Evolutionary conservation across 2,329 filamentous ascomycete genomes (phyloP), one percentile per base, ranked within the genome.

Genomic region (Stachybotrys chlorohalonatus): DNA sequence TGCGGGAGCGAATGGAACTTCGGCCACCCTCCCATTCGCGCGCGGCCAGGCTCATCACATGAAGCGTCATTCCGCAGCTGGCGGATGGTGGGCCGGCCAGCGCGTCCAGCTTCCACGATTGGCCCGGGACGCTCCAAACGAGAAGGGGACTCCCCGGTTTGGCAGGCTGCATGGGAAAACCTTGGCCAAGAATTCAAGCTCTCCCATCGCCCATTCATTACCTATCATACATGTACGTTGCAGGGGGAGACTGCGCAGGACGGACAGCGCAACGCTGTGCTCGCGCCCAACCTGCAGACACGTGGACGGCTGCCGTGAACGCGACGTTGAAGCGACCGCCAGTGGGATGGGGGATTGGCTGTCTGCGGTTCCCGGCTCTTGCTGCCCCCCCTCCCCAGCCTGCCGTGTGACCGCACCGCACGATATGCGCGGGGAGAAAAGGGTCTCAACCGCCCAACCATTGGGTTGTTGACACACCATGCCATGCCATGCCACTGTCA

Each of bases 231-330:
- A 24, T 24, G 24, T 24, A 4, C 4, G 24, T 24, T 24, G 24
- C 24, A 24, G 24, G 24, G 24, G 24, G 4, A 24, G 4, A 24
- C 24, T 24, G 24, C 24, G 24, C 24, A 24, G 2, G 24, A 51
- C 24, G 13, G 16, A 24, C 13, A 31, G 13, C 13, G 24, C 13
- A 15, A 51, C 31, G 13, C 61, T 63, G 61, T 63, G 60, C 60
- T 63, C 47, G 57, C 60, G 59, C 61, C 62, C 62, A 63, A 64
- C 55, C 57, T 57, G 61, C 59, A 57, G 53, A 64, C 63, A 64
- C 63, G 63, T 64, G 63, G 63, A 64, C 61, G 55, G 31, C 55
- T 51, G 49, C 31, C 24, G 15, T 51, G 24, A 8, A 51, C 15
- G 47, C 47, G 17, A 30, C 15, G 47, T 30, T 11, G 46, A 30